Conservation (phyloP, 78 protist genomes). For the Bodo saltans region DNA sequence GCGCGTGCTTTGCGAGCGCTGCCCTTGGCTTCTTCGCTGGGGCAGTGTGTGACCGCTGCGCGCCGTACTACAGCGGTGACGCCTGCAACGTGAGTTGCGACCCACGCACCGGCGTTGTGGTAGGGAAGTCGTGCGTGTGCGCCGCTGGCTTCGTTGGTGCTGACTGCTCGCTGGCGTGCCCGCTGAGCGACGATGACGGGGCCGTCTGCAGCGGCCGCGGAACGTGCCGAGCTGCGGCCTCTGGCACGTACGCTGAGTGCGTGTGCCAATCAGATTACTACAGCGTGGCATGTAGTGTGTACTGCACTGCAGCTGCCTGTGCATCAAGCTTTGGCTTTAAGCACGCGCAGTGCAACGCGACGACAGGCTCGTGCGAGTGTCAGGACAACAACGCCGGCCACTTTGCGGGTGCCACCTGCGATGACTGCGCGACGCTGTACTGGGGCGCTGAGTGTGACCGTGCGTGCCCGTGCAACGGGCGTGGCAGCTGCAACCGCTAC, state of each 20-base stretch:
- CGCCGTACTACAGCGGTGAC: background rate
- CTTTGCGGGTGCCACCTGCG: background rate
- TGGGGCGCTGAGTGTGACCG: background rate
- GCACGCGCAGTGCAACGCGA: background rate
- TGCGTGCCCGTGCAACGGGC: conserved; percentile 30
- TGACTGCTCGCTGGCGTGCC: background rate
- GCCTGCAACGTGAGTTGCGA: conserved; percentile 14
- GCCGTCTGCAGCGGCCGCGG: conserved; percentile 24
- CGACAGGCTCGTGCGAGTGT: background rate
- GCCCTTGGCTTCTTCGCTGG: conserved; percentile 10
- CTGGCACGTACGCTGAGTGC: conserved; percentile 15
- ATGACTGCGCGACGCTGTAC: background rate
- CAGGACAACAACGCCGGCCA: background rate
- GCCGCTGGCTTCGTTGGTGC: background rate
- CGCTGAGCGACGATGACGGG: background rate
- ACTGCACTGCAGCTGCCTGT: background rate
- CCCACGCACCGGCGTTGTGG: no score
- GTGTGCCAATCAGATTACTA: conserved; percentile 11
- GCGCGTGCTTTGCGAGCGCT: background rate
- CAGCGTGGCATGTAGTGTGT: background rate
- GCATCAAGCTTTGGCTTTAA: background rate
- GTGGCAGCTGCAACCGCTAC: background rate
- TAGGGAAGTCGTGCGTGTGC: no score
- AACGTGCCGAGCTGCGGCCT: background rate
- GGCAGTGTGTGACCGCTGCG: background rate